Percentiles rank a stretch among this genome's conserved stretches.
These are phyloP conservation scores for Phoenix roebelenii DNA, from an alignment of 176 grass and related monocot species.

Conservation along the genomic window DNA sequence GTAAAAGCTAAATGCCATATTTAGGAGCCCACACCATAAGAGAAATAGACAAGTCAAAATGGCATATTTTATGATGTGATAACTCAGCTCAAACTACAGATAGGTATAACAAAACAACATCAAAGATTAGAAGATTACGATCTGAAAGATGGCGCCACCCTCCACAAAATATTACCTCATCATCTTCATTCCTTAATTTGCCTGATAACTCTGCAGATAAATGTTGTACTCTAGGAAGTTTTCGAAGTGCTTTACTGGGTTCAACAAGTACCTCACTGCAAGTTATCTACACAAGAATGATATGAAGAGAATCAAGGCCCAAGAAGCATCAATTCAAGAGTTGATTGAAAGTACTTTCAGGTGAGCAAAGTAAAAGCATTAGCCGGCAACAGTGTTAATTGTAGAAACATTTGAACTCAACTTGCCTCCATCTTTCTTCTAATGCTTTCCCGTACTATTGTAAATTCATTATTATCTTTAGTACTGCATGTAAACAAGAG, in stretches of 20 bases:
- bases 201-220: constrained; percentile 74
- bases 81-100: too few relatives aligned
- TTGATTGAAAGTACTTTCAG: too few relatives aligned
- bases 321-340: not conserved
- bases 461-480: constrained; percentile 93
- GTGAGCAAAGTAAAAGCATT: too few relatives aligned
- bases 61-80: too few relatives aligned
- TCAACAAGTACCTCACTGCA: constrained; percentile 77
- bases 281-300: constrained; percentile 49
- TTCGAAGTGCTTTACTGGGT: constrained; percentile 77
- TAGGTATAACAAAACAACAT: too few relatives aligned
- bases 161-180: constrained; percentile 44
- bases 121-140: too few relatives aligned
- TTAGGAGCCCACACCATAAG: too few relatives aligned
- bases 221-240: constrained; percentile 93
- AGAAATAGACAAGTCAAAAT: too few relatives aligned
- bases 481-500: constrained; percentile 37
- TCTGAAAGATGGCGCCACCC: too few relatives aligned
- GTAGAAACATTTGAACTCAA: constrained; percentile 17
- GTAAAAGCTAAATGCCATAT: too few relatives aligned
- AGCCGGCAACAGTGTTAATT: not conserved
- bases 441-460: constrained; percentile 82
- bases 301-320: not conserved
- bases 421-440: constrained; percentile 74
- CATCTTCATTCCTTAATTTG: constrained; percentile 54